Evolutionary conservation across 2,329 filamentous ascomycete species (phyloP).

Genomic region (Epichloe baconii): DNA sequence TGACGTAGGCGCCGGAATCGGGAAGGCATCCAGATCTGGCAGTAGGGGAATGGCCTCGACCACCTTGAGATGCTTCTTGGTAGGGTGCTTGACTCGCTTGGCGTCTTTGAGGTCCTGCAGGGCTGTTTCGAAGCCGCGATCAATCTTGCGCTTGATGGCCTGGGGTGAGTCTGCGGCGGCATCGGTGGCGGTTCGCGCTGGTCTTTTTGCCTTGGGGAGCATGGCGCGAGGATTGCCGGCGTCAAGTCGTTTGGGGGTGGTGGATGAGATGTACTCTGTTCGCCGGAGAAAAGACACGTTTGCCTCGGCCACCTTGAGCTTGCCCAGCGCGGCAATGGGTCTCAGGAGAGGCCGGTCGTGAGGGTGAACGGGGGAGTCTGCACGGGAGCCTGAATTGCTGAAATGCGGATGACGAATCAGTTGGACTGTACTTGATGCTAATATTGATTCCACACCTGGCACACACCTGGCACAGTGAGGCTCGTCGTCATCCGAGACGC

Average conservation of each 20-base stretch:
- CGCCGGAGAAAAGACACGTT: constrained; percentile 88
- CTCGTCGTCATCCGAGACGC: too few species aligned
- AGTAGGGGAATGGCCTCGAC: constrained; percentile 48
- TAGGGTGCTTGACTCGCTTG: constrained; percentile 42
- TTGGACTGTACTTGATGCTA: not conserved
- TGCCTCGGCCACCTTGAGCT: constrained; percentile 61
- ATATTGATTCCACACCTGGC: too few species aligned
- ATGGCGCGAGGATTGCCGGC: constrained; percentile 30
- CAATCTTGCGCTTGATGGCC: constrained; percentile 56
- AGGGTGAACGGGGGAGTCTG: constrained; percentile 62
- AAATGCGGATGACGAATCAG: constrained; percentile 2
- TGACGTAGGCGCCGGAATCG: constrained; percentile 55
- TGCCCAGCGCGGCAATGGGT: constrained; percentile 72
- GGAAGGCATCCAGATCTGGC: constrained; percentile 56
- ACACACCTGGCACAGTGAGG: too few species aligned
- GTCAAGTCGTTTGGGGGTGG: constrained; percentile 34
- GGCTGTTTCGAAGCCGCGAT: constrained; percentile 45
- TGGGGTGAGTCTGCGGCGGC: constrained; percentile 48
- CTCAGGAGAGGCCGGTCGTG: constrained; percentile 75
- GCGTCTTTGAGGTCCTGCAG: constrained; percentile 40
- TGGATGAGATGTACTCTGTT: constrained; percentile 82
- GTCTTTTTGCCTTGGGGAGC: constrained; percentile 20
- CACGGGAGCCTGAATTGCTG: constrained; percentile 72
- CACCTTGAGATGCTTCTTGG: constrained; percentile 43
- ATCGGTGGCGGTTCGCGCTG: constrained; percentile 38